These are phyloP conservation scores for Lactifluus rugatus DNA, from an alignment of 768 basidiomycete species.

Conservation along the genomic window DNA sequence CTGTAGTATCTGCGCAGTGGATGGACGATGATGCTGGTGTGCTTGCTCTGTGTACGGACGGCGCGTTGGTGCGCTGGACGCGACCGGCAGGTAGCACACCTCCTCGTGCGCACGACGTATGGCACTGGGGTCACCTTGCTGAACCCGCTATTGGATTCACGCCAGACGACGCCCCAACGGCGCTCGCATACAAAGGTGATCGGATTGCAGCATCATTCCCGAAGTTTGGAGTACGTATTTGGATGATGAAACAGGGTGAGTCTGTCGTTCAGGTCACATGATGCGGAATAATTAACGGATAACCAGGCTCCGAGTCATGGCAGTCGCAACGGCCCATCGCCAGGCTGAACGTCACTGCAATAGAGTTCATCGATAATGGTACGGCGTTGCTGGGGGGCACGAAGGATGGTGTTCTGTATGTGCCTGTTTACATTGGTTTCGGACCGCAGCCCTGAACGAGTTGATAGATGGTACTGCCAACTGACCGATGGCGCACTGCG, in stretches of 20 bases:
- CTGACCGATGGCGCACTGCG: slow-evolving; percentile 57
- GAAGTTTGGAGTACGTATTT: slow-evolving; percentile 17
- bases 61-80: slow-evolving; percentile 54
- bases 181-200: slow-evolving; percentile 17
- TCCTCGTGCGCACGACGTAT: slow-evolving; percentile 14
- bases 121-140: slow-evolving; percentile 13
- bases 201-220: slow-evolving; percentile 19
- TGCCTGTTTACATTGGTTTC: background rate
- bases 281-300: background rate
- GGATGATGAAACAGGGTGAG: slow-evolving; percentile 19
- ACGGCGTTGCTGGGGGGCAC: slow-evolving; percentile 59
- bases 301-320: slow-evolving; percentile 59
- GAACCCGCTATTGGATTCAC: slow-evolving; percentile 2
- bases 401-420: slow-evolving; percentile 58
- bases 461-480: slow-evolving; percentile 53
- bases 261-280: slow-evolving; percentile 28
- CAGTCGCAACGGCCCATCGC: slow-evolving; percentile 52
- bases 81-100: slow-evolving; percentile 34
- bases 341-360: slow-evolving; percentile 53
- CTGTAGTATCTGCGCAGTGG: slow-evolving; percentile 45
- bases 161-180: slow-evolving; percentile 18
- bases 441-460: background rate
- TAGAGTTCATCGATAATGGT: slow-evolving; percentile 56
- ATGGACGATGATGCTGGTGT: slow-evolving; percentile 27
- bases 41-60: slow-evolving; percentile 33